phyloP scores from a whole-genome alignment of 1,284 basidiomycete species.

The Entoloma clypeatum region DNA sequence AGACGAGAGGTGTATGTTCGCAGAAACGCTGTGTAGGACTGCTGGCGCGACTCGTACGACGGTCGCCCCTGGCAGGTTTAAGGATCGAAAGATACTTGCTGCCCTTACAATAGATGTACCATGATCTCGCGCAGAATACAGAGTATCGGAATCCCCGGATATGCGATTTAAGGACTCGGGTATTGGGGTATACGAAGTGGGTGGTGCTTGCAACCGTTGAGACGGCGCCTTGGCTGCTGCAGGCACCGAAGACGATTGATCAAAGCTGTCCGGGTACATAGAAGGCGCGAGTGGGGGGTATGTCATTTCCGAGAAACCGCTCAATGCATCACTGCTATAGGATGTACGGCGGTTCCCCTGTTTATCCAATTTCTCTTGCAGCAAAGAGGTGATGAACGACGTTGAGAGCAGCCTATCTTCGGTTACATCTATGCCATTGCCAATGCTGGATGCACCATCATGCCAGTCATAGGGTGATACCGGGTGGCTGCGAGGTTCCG shows the following conservation, averaged over 20 bases:
- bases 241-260: constrained; percentile 11
- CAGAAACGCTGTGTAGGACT: constrained; percentile 22
- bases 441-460: constrained; percentile 57
- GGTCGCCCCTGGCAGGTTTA: constrained; percentile 19
- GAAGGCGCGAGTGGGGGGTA: constrained; percentile 40
- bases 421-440: constrained; percentile 50
- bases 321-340: constrained; percentile 37
- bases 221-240: constrained; percentile 11
- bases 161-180: constrained; percentile 20
- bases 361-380: constrained; percentile 39
- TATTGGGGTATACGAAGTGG: constrained; percentile 32
- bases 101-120: constrained; percentile 23
- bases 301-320: constrained; percentile 49
- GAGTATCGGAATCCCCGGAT: constrained; percentile 30
- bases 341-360: constrained; percentile 28
- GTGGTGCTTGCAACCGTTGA: constrained; percentile 29
- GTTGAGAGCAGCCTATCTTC: constrained; percentile 57
- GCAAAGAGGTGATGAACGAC: constrained; percentile 57
- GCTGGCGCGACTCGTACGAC: constrained; percentile 32
- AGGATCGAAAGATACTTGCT: constrained; percentile 23
- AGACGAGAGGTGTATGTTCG: not conserved
- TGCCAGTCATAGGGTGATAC: constrained; percentile 52
- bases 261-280: constrained; percentile 15
- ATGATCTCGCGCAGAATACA: constrained; percentile 25
- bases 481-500: too few species aligned